Base-by-base conservation (phyloP, 441 rosid genomes). In the Aquilaria agallochum region DNA sequence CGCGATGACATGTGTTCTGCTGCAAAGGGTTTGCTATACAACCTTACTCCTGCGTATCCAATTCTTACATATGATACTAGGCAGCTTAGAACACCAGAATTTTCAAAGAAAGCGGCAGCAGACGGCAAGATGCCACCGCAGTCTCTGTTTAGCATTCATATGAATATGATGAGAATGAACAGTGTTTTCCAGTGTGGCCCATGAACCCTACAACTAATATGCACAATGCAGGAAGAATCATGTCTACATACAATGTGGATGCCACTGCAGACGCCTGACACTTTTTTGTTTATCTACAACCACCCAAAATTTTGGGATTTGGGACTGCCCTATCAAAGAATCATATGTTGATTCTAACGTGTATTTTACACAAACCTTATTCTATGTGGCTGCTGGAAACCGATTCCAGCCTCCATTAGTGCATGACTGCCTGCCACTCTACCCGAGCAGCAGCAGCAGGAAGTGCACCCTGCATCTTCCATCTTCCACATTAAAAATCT, bases 271-370 rank as follows among this genome's bases (percentile, higher is more conserved):
- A 75, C 82, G 75, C 85, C 80, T 80, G 80, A 68, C 80, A 77
- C 76, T 71, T 50, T 71, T 50, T 63, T 69, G 44, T 40, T 40
- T 40, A 40, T 73, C 74, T 72, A 69, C 81, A 75, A 68, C 44
- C 44, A 74, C 68, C 85, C 86, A 77, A 72, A 83, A 66, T 72
- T 87, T 83, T 80, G 84, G 82, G 85, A 69, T 61, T 40, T 40
- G 44, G 63, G 49, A 64, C 67, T 45, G 50, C 14, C 64, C 80
- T 78, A 68, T 32, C 64, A 80, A 83, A 80, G 91, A 89, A 86
- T 89, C 93, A 81, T 82, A 77, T 73, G 73, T 80, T 86, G 96
- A 89, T 83, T 86, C 89, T 71, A 79, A 32, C 73, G 55, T 58
- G 75, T 65, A 68, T 70, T 64, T 73, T 65, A 60, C 62, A 70